A percentile compares a stretch with the other conserved stretches of the same genome.
These are phyloP conservation scores for Penicillium sp. DNA, from an alignment of 2,329 filamentous ascomycete genomes.

Conservation along the genomic window DNA sequence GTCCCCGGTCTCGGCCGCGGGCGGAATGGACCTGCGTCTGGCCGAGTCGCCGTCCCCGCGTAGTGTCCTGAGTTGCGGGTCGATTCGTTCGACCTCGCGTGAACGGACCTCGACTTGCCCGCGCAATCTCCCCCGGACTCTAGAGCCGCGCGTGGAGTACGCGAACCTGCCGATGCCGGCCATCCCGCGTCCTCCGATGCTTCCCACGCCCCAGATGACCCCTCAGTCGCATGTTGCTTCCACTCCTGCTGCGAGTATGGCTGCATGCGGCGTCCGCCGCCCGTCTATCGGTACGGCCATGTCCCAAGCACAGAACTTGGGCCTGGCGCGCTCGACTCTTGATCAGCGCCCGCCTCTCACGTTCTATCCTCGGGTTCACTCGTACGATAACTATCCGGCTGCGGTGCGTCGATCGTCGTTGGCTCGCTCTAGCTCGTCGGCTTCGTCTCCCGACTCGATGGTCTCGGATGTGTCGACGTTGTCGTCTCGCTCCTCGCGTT, in stretches of 20 bases:
- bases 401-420: constrained; percentile 50
- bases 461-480: constrained; percentile 58
- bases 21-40: constrained; percentile 26
- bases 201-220: constrained; percentile 63
- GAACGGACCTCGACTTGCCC: constrained; percentile 34
- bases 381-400: constrained; percentile 49
- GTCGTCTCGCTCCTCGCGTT: constrained; percentile 55
- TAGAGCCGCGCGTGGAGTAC: constrained; percentile 48
- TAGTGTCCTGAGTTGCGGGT: constrained; percentile 22
- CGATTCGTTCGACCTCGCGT: constrained; percentile 21
- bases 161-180: constrained; percentile 51
- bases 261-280: constrained; percentile 48
- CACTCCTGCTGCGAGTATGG: constrained; percentile 62
- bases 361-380: constrained; percentile 37
- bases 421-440: constrained; percentile 52
- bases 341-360: constrained; percentile 49
- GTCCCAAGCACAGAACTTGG: constrained; percentile 55
- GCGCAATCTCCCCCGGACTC: constrained; percentile 43
- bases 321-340: constrained; percentile 55
- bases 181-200: constrained; percentile 53
- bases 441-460: constrained; percentile 61
- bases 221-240: constrained; percentile 53
- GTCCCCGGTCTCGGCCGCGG: constrained; percentile 27
- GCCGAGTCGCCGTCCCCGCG: constrained; percentile 34
- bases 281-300: constrained; percentile 60